Base-by-base conservation (phyloP, 306 rosid genomes). In the Erythrophleum fordii region DNA sequence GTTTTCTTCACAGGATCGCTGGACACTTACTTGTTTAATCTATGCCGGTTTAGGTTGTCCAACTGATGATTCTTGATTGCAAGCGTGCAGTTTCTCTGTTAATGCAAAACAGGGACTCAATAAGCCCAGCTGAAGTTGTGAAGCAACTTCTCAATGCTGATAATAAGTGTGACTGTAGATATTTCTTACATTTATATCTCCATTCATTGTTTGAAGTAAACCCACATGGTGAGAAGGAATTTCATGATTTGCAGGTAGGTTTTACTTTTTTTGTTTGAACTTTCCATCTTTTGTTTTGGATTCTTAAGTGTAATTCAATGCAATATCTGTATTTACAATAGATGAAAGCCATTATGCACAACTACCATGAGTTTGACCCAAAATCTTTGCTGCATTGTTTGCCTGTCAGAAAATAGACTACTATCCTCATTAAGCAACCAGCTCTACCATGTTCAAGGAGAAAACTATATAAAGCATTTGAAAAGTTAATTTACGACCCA, bases 201-300 rank as follows among this genome's bases (percentile, higher is more conserved):
- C 96, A 93, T 84, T 83, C 96, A 34, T 82, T 93, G 79, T 93
- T 91, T 87, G 97, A 87, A 89, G 94, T 85, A 60, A 84, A 88
- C 48, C 92, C 97, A 64, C 92, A 91, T 80, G 90, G 89, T 55
- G 97, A 97, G 78, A 93, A 74, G 87, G 97, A 91, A 65, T 93
- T 82, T 84, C 97, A 93, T 80, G 93, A 93, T 73, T 81, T 93
- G 90, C 97, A 91, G 97, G 97, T 93, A 86, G 51, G 23, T 69
- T 55, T 53, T 16, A 28, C 55, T 86, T 61, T 72, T 79, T 76
- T 61, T 31, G 29, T 74, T 44, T 23, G 44, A 23, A 48, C 13
- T 42, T 45, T 76, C 11, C 20, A 68, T 69, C 26, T 42, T 73
- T 73, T 73, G 25, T 64, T 46, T 79, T 64, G 59, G 41, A 55